phyloP scores from a whole-genome alignment of 768 basidiomycete genomes.

The Exidia glandulosa region DNA sequence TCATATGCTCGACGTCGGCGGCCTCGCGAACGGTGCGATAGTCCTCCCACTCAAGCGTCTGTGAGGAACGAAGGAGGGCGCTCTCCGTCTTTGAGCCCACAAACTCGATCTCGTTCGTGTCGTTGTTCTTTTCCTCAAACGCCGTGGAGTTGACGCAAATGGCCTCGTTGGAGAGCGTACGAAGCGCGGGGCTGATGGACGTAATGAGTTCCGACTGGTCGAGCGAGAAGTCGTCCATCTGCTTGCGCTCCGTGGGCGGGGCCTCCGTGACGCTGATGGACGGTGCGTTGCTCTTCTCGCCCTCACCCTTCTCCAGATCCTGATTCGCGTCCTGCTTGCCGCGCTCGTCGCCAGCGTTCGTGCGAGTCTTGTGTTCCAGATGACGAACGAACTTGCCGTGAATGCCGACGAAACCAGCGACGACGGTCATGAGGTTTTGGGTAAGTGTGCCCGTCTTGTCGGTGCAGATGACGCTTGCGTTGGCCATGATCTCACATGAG shows the following conservation, averaged over 20 bases:
- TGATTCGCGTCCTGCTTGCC: constrained; percentile 7
- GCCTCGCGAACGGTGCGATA: constrained; percentile 57
- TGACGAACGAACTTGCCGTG: constrained; percentile 86
- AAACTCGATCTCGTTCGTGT: constrained; percentile 49
- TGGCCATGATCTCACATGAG: constrained; percentile 98
- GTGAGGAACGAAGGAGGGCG: constrained; percentile 76
- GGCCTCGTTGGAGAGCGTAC: constrained; percentile 65
- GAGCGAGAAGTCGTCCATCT: constrained; percentile 70
- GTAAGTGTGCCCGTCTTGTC: constrained; percentile 97
- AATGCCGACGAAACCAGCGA: constrained; percentile 89
- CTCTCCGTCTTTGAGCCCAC: constrained; percentile 95
- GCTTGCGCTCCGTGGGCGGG: constrained; percentile 25
- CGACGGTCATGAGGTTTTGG: constrained; percentile 90
- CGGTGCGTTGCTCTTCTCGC: not conserved
- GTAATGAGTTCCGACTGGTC: constrained; percentile 63
- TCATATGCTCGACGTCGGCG: constrained; percentile 62
- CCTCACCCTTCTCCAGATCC: constrained; percentile 6
- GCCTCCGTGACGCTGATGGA: not conserved
- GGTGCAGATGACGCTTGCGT: constrained; percentile 90
- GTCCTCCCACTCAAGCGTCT: constrained; percentile 65
- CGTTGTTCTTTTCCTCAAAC: constrained; percentile 69
- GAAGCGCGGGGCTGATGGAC: constrained; percentile 49
- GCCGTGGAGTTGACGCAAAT: constrained; percentile 92
- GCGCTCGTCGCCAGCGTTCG: constrained; percentile 54
- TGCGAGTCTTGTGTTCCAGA: constrained; percentile 54